Evolutionary conservation across 192 early-diverging fungal genomes (phyloP).

Genomic region (Coemansia sp.): DNA sequence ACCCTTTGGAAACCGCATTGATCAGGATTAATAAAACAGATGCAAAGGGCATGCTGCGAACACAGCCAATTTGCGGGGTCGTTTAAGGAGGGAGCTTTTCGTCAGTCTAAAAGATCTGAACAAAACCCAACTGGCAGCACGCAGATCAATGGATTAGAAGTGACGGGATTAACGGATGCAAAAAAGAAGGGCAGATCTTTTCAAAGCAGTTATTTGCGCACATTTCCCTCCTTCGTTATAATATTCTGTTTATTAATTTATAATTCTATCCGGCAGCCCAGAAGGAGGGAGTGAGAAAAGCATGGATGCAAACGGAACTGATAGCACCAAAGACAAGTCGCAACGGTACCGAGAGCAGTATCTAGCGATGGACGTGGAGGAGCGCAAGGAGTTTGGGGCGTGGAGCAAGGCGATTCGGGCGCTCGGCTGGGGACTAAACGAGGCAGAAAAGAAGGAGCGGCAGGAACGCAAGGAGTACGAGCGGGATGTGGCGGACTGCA

Average conservation of each 20-base stretch:
- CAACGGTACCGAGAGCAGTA: conserved; percentile 31
- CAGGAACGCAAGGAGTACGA: conserved; percentile 48
- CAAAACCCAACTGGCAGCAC: no score
- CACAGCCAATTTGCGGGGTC: no score
- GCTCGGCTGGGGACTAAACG: conserved; percentile 60
- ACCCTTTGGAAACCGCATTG: no score
- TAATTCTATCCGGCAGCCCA: neutral
- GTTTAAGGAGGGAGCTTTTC: no score
- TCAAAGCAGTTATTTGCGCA: no score
- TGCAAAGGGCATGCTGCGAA: no score
- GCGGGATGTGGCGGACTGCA: conserved; percentile 58
- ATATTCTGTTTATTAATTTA: neutral
- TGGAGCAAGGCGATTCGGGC: neutral
- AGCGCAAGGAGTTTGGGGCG: conserved; percentile 39
- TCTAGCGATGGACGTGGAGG: conserved; percentile 50
- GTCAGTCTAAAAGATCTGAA: no score
- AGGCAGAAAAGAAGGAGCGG: conserved; percentile 49
- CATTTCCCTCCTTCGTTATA: neutral
- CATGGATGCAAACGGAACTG: neutral
- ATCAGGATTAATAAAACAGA: no score
- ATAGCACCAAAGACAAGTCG: conserved; percentile 10
- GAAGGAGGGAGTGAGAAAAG: neutral
- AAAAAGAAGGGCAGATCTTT: no score
- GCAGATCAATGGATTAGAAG: no score
- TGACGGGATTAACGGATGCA: no score